A percentile compares a stretch with the other conserved stretches of the same genome.
Evolutionary conservation across 257 asterid species (phyloP).

Genomic region (Mitragyna speciosa): DNA sequence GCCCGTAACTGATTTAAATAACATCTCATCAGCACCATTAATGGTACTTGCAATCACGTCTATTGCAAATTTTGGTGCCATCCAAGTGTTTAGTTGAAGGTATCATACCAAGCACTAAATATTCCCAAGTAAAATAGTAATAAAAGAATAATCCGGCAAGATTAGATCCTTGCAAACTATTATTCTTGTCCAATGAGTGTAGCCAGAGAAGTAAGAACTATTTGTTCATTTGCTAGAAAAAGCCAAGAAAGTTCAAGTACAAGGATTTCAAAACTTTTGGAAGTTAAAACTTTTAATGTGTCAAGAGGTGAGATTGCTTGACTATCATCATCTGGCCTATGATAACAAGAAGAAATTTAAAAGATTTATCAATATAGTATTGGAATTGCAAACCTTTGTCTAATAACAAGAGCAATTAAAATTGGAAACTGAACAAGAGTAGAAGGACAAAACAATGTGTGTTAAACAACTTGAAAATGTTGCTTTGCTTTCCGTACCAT

Average conservation of each 20-base stretch:
- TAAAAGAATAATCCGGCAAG: neutral
- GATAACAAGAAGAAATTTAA: too few relatives aligned
- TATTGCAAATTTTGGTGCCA: neutral
- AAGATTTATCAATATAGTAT: neutral
- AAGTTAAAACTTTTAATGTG: neutral
- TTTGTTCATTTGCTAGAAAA: neutral
- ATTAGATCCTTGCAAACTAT: neutral
- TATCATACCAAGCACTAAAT: neutral
- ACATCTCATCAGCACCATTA: neutral
- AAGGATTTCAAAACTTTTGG: neutral
- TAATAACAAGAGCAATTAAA: neutral
- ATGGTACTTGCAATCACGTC: neutral
- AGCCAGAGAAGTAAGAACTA: neutral
- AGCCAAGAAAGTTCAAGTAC: neutral
- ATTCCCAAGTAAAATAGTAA: neutral
- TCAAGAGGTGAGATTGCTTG: neutral
- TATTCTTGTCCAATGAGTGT: neutral
- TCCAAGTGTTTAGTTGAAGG: neutral
- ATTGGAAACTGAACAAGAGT: neutral
- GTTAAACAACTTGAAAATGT: neutral
- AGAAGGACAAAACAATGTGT: neutral
- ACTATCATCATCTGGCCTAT: neutral
- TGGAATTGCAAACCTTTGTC: neutral
- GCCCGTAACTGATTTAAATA: neutral
- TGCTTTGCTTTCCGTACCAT: neutral